Conservation (phyloP, 768 basidiomycete genomes). For the Psilocybe sp. region DNA sequence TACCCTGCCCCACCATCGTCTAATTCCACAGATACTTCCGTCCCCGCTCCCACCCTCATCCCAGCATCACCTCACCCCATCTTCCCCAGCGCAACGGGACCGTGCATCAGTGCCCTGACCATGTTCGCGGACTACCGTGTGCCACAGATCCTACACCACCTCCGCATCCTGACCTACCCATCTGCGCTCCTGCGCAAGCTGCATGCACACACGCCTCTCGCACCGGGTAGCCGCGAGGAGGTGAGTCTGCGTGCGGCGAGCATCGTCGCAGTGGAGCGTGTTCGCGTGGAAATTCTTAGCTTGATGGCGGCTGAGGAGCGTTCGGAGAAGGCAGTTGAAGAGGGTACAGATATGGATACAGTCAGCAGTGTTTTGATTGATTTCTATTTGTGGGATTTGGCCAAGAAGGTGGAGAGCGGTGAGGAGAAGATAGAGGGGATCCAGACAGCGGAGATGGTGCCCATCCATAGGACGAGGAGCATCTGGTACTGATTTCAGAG, state of each 20-base stretch:
- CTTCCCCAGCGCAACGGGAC: conserved; percentile 56
- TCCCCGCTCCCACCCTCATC: too few relatives aligned
- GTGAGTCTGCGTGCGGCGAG: conserved; percentile 79
- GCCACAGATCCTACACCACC: conserved; percentile 86
- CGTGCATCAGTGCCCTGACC: conserved; percentile 69
- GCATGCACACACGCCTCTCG: conserved; percentile 38
- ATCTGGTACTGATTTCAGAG: conserved; percentile 69
- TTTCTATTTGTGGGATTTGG: conserved; percentile 89
- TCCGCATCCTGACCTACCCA: conserved; percentile 74
- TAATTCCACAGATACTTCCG: too few relatives aligned
- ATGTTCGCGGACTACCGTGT: conserved; percentile 97
- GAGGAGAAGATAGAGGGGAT: conserved; percentile 59
- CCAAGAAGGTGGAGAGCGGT: conserved; percentile 68
- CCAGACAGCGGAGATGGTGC: conserved; percentile 52
- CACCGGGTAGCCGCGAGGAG: conserved; percentile 64
- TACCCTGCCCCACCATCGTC: conserved; percentile 35
- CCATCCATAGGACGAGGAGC: conserved; percentile 77
- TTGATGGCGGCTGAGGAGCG: conserved; percentile 28
- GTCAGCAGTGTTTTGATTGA: conserved; percentile 83
- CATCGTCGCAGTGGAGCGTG: conserved; percentile 73
- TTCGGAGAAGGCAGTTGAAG: conserved; percentile 14
- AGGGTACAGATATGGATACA: conserved; percentile 21
- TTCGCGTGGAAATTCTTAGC: conserved; percentile 58
- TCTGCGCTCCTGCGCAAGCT: conserved; percentile 53
- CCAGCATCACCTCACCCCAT: conserved; percentile 62